Evolutionary conservation across 257 asterid genomes (phyloP), one percentile per base, ranked within the genome.

Genomic region (Fraxinus pennsylvanica): DNA sequence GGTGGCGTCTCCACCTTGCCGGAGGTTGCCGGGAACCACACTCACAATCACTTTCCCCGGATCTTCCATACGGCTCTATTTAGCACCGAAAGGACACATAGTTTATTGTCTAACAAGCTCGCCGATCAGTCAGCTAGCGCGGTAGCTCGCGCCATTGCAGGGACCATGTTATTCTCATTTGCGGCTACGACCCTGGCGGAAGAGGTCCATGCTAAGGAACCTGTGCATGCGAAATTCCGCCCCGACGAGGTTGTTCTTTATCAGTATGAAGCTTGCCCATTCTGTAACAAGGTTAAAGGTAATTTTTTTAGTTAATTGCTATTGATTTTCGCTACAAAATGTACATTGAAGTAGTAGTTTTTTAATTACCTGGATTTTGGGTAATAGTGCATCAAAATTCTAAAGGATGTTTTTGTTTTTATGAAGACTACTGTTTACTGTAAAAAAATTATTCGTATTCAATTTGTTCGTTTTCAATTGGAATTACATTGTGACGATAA

Each of bases 271-370:
- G 97, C 99, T 67, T 96, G 98, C 78, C 98, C 98, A 17, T 93
- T 93, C 86, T 96, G 99, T 50, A 96, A 96, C 84, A 96, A 96
- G 89, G 97, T 93, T 68, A 96, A 93, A 96, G 99, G 99, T 93
- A 85, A 14, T 36, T 3, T 27, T 33, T 61, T 61, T 63, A 13
- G 61, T 81, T 52, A 30, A 12, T 1, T 7, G 29, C 27, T 7
- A 57, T 6, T 57, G 29, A 19, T 54, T 57, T 57, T 57, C 29
- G 22, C 27, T 19, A 6, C 10, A 54, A 57, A 57, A n/a, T n/a
- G 21, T n/a, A 57, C 4, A 57, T 57, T 9, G 66, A 21, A 45
- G 9, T 57, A 57, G 7, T 5, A 0, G 12, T 57, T n/a, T 57
- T 57, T 19, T 6, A 1, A 22, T 21, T 57, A 7, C 29, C 27